A percentile compares a stretch with the other conserved stretches of the same genome.
Conservation (phyloP, 192 early-diverging fungal genomes). For the Linnemannia exigua region DNA sequence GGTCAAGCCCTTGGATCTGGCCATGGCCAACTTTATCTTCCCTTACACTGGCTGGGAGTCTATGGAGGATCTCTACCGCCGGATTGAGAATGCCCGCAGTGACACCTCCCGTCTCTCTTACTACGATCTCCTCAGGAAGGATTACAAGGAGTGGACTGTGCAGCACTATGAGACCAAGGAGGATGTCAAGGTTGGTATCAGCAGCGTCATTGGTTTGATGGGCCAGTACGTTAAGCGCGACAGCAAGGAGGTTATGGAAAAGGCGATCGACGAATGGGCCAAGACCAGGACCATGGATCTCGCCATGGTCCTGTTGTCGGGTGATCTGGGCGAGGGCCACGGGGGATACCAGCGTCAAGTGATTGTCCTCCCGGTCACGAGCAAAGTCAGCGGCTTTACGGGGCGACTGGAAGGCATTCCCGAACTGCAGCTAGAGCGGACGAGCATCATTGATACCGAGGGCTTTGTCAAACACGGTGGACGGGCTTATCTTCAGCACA, state of each 20-base stretch:
- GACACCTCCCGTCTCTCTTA: conserved; percentile 61
- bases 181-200: conserved; percentile 70
- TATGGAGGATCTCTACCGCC: conserved; percentile 43
- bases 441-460: conserved; percentile 9
- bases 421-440: conserved; percentile 47
- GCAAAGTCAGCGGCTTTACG: conserved; percentile 32
- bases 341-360: conserved; percentile 75
- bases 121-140: conserved; percentile 73
- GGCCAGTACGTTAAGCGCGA: conserved; percentile 66
- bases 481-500: conserved; percentile 63
- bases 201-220: conserved; percentile 68
- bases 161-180: conserved; percentile 57
- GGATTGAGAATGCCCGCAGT: conserved; percentile 69
- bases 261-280: conserved; percentile 50
- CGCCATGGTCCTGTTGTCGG: conserved; percentile 59
- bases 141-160: conserved; percentile 81
- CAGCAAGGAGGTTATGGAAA: conserved; percentile 30
- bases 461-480: conserved; percentile 22
- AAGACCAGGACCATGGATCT: conserved; percentile 64
- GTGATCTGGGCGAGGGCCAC: conserved; percentile 68
- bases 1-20: conserved; percentile 60
- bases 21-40: conserved; percentile 59
- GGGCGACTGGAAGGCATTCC: conserved; percentile 49
- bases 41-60: conserved; percentile 47
- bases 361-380: conserved; percentile 54